Conservation (phyloP, 2,329 filamentous ascomycete species). For the Oidium heveae region DNA sequence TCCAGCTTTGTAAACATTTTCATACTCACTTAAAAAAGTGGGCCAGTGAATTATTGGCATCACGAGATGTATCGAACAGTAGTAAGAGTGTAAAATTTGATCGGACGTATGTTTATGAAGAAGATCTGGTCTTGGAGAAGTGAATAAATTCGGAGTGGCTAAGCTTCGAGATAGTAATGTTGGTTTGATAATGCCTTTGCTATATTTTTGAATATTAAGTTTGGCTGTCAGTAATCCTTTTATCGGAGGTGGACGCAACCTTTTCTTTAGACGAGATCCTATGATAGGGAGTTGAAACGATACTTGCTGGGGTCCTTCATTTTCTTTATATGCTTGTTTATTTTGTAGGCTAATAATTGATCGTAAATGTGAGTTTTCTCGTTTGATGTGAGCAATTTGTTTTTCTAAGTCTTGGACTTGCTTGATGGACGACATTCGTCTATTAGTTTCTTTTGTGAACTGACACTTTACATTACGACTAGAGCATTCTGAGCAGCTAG, state of each 20-base stretch:
- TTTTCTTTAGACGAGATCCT: constrained; percentile 37
- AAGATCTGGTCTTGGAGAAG: constrained; percentile 33
- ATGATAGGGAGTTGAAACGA: constrained; percentile 36
- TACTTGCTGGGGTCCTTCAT: constrained; percentile 16
- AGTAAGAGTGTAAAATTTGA: constrained; percentile 50
- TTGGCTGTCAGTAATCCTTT: constrained; percentile 49
- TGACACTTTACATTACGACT: constrained; percentile 94
- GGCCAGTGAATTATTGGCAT: constrained; percentile 80
- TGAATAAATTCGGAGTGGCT: constrained; percentile 22
- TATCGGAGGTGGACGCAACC: constrained; percentile 31
- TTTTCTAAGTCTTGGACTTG: constrained; percentile 94
- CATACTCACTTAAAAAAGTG: constrained; percentile 50
- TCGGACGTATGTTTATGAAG: constrained; percentile 48
- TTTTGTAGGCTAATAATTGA: constrained; percentile 26
- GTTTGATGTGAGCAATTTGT: constrained; percentile 56
- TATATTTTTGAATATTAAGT: constrained; percentile 44
- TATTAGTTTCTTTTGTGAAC: constrained; percentile 96
- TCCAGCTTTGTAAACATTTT: constrained; percentile 45
- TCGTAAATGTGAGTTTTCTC: constrained; percentile 52
- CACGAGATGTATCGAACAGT: constrained; percentile 49
- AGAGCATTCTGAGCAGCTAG: constrained; percentile 90
- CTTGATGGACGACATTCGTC: constrained; percentile 97
- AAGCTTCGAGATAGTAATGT: constrained; percentile 41
- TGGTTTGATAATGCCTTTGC: constrained; percentile 56
- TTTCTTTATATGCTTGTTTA: constrained; percentile 20